These are phyloP conservation scores for Cryphonectria nitschkei DNA, from an alignment of 2,329 filamentous ascomycete species.

Conservation along the genomic window DNA sequence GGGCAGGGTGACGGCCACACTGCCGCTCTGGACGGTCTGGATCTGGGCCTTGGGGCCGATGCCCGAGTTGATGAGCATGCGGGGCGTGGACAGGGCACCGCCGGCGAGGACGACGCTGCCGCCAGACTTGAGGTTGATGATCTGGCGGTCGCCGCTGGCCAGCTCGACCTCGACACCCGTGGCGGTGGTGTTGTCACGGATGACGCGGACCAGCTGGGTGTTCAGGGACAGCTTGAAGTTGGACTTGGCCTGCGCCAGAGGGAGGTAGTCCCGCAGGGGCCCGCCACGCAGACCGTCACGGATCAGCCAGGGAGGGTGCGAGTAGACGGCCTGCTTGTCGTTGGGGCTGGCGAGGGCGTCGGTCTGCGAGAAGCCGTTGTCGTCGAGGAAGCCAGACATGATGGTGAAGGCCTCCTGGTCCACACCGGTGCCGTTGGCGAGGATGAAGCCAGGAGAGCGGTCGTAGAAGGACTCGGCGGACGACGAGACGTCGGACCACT, in stretches of 20 bases:
- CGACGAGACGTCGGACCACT: conserved; percentile 34
- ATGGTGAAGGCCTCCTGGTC: conserved; percentile 30
- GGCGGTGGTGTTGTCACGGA: conserved; percentile 31
- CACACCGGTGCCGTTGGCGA: conserved; percentile 33
- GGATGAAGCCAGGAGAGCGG: conserved; percentile 35
- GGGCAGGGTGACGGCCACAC: conserved; percentile 31
- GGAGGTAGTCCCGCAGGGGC: conserved; percentile 34
- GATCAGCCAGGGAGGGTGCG: conserved; percentile 32
- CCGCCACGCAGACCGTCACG: conserved; percentile 31
- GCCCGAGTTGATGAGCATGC: conserved; percentile 31
- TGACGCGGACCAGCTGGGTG: conserved; percentile 33
- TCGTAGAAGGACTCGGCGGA: conserved; percentile 36
- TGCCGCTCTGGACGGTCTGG: conserved; percentile 29
- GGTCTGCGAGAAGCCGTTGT: conserved; percentile 30
- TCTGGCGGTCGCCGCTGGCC: conserved; percentile 30
- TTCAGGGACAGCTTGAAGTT: conserved; percentile 35
- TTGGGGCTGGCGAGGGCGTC: conserved; percentile 30
- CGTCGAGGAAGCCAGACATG: conserved; percentile 28
- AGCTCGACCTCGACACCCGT: conserved; percentile 34
- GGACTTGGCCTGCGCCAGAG: conserved; percentile 32
- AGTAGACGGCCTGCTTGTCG: conserved; percentile 30
- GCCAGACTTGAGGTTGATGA: conserved; percentile 33
- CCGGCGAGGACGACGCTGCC: conserved; percentile 34
- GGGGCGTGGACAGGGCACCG: conserved; percentile 33
- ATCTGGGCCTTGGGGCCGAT: conserved; percentile 31